Conservation (phyloP, 2,329 filamentous ascomycete species). For the Parastagonospora avenae region DNA sequence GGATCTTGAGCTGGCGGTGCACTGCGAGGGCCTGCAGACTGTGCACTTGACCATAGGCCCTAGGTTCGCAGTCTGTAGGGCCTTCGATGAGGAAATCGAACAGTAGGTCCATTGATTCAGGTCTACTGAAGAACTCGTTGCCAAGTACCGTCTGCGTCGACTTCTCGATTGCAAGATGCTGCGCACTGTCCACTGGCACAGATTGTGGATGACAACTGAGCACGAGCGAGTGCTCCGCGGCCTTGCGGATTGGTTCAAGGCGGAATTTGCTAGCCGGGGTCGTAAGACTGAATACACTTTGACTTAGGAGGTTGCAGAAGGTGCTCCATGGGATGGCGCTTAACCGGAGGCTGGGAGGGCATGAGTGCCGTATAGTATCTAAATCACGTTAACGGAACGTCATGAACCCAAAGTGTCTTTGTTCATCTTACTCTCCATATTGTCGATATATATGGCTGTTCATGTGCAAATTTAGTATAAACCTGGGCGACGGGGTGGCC, state of each 20-base stretch:
- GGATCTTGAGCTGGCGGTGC: conserved; percentile 1
- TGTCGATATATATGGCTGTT: too few relatives aligned
- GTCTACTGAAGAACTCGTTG: neutral
- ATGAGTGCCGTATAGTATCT: too few relatives aligned
- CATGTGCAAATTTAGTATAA: too few relatives aligned
- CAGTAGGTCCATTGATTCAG: neutral
- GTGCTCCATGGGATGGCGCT: too few relatives aligned
- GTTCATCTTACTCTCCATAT: too few relatives aligned
- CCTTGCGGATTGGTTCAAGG: neutral
- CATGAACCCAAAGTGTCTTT: too few relatives aligned
- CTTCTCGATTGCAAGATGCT: neutral
- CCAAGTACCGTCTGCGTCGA: neutral
- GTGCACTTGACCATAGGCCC: neutral
- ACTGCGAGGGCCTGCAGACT: conserved; percentile 1
- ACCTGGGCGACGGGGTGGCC: neutral
- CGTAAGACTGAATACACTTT: neutral
- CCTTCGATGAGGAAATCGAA: neutral
- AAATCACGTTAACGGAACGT: too few relatives aligned
- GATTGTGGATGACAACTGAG: neutral
- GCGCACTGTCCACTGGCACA: neutral
- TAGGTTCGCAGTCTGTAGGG: neutral
- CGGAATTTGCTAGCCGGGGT: neutral
- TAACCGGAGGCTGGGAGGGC: too few relatives aligned
- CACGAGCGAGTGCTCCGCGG: neutral
- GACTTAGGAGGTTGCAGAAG: neutral